Base-by-base conservation (phyloP, 2,329 filamentous ascomycete species). In the Truncatella angustata region DNA sequence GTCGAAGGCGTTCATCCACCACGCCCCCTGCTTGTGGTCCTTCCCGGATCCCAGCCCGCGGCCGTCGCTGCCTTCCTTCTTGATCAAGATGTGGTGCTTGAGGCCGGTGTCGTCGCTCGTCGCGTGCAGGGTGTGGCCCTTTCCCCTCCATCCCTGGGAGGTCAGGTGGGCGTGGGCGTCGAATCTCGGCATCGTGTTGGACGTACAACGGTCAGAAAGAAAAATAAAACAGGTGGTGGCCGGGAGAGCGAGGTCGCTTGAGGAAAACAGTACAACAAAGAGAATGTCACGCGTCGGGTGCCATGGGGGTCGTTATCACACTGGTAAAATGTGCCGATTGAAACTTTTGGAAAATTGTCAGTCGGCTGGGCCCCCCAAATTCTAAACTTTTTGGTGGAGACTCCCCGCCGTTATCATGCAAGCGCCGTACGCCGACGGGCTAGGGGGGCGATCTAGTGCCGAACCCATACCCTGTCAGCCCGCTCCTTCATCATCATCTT, bases 1-100 rank as follows among this genome's bases (percentile, higher is more conserved):
- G 70, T 97, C 93, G 60, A 96, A 97, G 10, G 94, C 94, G 53
- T 90, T 87, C 71, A 96, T 79, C 94, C 94, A 99, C 94, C 94
- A 99, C 68, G 96, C 91, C 66, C 97, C 93, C 60, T 78, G 82
- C 20, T 80, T 82, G 56, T 78, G 78, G 56, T 84, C 80, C 53
- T 79, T 76, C 68, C 90, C 91, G 66, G 89, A 85, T 50, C 93
- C 93, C 4, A 97, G 76, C 21, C 93, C 93, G 49, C 89, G 78
- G 24, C 81, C 87, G 69, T 96, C 88, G 61, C 86, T 80, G 71
- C 53, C 53, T 14, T 96, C 96, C 62, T 89, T 87, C 54, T 88
- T 85, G 52, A 96, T 81, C 34, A 96, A 84, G 24, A 97, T 80
- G 4, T 93, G 93, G 61, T 88, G 89, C 23, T 86, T 84, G 50